Evolutionary conservation across 1,284 basidiomycete species (phyloP).

Genomic region (Fistulinella staudtii): DNA sequence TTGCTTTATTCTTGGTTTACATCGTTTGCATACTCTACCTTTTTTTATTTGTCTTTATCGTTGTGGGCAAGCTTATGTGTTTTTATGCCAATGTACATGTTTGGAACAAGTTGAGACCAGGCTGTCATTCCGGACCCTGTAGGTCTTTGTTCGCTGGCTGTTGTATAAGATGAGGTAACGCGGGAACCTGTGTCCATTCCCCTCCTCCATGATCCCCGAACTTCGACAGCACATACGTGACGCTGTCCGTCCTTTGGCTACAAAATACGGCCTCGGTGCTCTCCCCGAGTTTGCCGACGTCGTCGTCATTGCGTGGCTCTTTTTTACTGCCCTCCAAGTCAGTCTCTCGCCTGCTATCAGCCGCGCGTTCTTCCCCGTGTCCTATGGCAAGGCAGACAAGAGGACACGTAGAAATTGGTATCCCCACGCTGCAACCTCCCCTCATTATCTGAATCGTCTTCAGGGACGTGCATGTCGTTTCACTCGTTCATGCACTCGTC

Average conservation of each 20-base stretch:
- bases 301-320: slow-evolving; percentile 56
- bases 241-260: slow-evolving; percentile 21
- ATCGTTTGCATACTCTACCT: slow-evolving; percentile 19
- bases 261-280: slow-evolving; percentile 25
- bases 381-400: slow-evolving; percentile 41
- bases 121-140: slow-evolving; percentile 5
- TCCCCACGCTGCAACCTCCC: not conserved
- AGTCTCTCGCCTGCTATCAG: slow-evolving; percentile 49
- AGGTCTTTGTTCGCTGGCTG: slow-evolving; percentile 10
- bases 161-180: slow-evolving; percentile 17
- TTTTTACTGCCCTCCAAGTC: slow-evolving; percentile 48
- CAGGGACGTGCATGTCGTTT: slow-evolving; percentile 54
- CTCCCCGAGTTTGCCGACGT: slow-evolving; percentile 64
- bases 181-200: not conserved
- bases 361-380: slow-evolving; percentile 38
- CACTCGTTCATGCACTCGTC: slow-evolving; percentile 44
- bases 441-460: slow-evolving; percentile 2
- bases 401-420: slow-evolving; percentile 55
- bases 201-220: slow-evolving; percentile 26
- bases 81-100: slow-evolving; percentile 32
- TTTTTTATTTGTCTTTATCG: slow-evolving; percentile 35
- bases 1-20: slow-evolving; percentile 24
- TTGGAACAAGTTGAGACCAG: slow-evolving; percentile 4
- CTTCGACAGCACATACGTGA: slow-evolving; percentile 29
- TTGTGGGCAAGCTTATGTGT: slow-evolving; percentile 21